A percentile compares a stretch with the other conserved stretches of the same genome.
Evolutionary conservation across 805 yeast genomes (phyloP).

Genomic region (Candida methanosorbosa): DNA sequence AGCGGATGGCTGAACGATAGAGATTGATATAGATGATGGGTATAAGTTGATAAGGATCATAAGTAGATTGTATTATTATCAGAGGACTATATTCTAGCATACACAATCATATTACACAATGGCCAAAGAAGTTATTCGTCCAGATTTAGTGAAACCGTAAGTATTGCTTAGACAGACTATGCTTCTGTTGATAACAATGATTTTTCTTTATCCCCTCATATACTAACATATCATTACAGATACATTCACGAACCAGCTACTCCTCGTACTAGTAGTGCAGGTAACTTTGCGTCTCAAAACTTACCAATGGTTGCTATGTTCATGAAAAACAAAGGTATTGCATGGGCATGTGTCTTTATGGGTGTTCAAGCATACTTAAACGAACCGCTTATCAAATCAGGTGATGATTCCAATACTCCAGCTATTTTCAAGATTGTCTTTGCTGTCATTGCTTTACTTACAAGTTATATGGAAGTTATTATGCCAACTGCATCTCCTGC

Average conservation of each 20-base stretch:
- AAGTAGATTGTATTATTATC: no score
- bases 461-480: conserved; percentile 43
- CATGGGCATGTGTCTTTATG: conserved; percentile 47
- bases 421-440: conserved; percentile 37
- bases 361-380: conserved; percentile 42
- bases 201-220: no score
- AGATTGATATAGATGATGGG: no score
- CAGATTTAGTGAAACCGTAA: conserved; percentile 19
- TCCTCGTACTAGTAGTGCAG: conserved; percentile 35
- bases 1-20: no score
- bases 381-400: conserved; percentile 22
- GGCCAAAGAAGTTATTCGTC: conserved; percentile 2
- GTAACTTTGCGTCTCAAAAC: conserved; percentile 40
- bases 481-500: conserved; percentile 36
- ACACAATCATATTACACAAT: background rate
- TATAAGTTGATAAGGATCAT: no score
- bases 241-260: conserved; percentile 42
- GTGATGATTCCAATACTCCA: conserved; percentile 30
- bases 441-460: conserved; percentile 35
- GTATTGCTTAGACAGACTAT: conserved; percentile 5
- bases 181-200: background rate
- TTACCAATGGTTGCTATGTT: conserved; percentile 61
- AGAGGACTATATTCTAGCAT: background rate
- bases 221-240: conserved; percentile 9
- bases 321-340: conserved; percentile 43